phyloP scores from a whole-genome alignment of 495 filamentous ascomycete genomes.

The Aspergillus carlsbadensis region DNA sequence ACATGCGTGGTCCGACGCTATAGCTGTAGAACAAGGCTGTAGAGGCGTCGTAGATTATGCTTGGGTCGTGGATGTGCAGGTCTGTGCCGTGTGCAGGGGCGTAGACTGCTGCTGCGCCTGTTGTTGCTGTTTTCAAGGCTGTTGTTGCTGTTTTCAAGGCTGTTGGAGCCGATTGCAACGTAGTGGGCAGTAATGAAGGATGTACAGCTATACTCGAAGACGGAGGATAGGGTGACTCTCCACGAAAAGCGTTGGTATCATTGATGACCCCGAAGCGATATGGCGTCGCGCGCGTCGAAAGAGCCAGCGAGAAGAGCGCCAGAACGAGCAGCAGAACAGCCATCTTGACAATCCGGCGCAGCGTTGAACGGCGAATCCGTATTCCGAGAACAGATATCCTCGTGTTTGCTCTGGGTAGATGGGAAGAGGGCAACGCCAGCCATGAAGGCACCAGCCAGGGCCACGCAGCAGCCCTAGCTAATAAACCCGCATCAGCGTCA shows the following conservation, averaged over 20 bases:
- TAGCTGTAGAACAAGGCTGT: slow-evolving; percentile 38
- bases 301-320: neutral
- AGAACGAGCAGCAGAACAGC: neutral
- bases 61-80: slow-evolving; percentile 42
- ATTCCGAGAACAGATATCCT: neutral
- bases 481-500: neutral
- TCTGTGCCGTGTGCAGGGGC: slow-evolving; percentile 33
- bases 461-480: neutral
- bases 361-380: neutral
- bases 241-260: neutral
- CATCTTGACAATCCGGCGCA: slow-evolving; percentile 12
- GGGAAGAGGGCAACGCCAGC: neutral
- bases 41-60: slow-evolving; percentile 28
- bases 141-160: neutral
- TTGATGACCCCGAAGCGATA: neutral
- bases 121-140: no score
- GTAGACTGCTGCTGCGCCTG: neutral
- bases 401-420: neutral
- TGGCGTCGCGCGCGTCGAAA: slow-evolving; percentile 1
- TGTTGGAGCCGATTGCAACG: neutral
- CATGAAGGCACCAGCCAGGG: slow-evolving; percentile 1
- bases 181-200: no score
- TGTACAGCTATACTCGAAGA: neutral
- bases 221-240: neutral
- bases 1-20: slow-evolving; percentile 34